Percentiles rank a stretch among this genome's conserved stretches.
phyloP scores from a whole-genome alignment of 2,329 filamentous ascomycete genomes.

The Fusarium longipes region DNA sequence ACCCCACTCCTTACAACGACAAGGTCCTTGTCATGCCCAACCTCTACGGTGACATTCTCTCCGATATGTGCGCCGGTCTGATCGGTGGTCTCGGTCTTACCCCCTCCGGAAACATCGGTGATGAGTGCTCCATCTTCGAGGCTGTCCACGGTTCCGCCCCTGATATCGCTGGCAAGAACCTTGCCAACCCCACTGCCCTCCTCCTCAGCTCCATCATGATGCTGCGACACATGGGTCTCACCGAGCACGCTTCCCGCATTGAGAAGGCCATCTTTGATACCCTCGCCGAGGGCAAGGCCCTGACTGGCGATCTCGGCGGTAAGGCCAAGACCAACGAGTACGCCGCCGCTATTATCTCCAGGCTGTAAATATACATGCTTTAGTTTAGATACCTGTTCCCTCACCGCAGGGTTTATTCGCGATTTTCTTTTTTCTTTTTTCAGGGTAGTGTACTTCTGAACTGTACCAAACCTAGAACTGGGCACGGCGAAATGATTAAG shows the following conservation, averaged over 20 bases:
- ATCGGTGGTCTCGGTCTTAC: conserved; percentile 98
- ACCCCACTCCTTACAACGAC: conserved; percentile 97
- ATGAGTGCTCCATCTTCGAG: conserved; percentile 99
- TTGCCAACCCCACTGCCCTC: conserved; percentile 97
- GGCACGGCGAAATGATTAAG: conserved; percentile 48
- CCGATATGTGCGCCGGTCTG: conserved; percentile 98
- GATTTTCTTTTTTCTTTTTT: conserved; percentile 40
- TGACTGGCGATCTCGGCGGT: conserved; percentile 96
- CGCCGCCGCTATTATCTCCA: conserved; percentile 86
- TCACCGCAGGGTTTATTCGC: conserved; percentile 33
- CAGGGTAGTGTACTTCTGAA: conserved; percentile 48
- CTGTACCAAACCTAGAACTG: conserved; percentile 48
- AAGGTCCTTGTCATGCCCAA: conserved; percentile 99
- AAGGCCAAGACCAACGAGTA: conserved; percentile 97
- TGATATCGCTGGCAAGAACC: conserved; percentile 94
- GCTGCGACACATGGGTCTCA: conserved; percentile 97
- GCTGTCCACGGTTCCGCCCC: conserved; percentile 97
- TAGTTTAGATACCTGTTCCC: conserved; percentile 45
- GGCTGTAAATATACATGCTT: conserved; percentile 60
- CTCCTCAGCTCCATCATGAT: conserved; percentile 99
- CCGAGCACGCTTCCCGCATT: conserved; percentile 85
- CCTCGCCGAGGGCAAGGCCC: conserved; percentile 92
- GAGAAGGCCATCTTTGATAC: conserved; percentile 96
- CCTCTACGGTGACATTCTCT: conserved; percentile 99
- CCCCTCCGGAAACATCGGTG: conserved; percentile 97